phyloP scores from a whole-genome alignment of 2,329 filamentous ascomycete species.

The Epicoccum nigrum region DNA sequence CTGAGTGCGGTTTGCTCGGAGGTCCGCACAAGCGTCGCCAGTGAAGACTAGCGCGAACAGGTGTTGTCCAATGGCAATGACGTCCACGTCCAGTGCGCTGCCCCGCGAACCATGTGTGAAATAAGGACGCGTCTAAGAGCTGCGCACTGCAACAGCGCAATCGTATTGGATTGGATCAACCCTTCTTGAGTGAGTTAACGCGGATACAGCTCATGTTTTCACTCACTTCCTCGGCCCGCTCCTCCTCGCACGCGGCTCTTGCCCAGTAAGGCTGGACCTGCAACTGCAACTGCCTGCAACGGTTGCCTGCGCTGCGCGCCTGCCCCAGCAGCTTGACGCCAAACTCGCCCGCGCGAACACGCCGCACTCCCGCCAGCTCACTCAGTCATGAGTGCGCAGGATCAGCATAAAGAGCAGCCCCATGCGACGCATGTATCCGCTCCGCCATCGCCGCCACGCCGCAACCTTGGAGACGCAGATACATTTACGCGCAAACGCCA shows the following conservation, averaged over 20 bases:
- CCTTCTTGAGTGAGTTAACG: conserved; percentile 1
- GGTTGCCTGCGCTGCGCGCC: conserved; percentile 36
- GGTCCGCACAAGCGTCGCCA: conserved; percentile 3
- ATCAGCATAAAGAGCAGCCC: conserved; percentile 44
- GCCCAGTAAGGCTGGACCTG: conserved; percentile 32
- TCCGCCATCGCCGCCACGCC: conserved; percentile 45
- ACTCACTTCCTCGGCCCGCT: conserved; percentile 19
- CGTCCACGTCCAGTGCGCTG: conserved; percentile 6
- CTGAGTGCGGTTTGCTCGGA: conserved; percentile 8
- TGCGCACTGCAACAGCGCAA: conserved; percentile 83
- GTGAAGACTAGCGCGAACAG: background rate
- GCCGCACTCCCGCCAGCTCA: conserved; percentile 12
- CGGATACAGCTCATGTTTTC: conserved; percentile 37
- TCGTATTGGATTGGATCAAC: conserved; percentile 47
- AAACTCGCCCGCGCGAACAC: conserved; percentile 24
- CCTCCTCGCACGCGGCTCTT: conserved; percentile 28
- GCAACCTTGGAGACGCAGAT: conserved; percentile 54
- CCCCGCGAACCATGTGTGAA: conserved; percentile 15
- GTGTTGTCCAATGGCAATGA: conserved; percentile 14
- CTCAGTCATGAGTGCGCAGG: conserved; percentile 43
- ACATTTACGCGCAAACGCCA: conserved; percentile 56
- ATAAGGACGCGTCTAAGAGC: conserved; percentile 47
- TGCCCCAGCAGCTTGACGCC: conserved; percentile 24
- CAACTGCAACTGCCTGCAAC: conserved; percentile 24
- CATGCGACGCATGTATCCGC: conserved; percentile 34